phyloP scores from a whole-genome alignment of 2,329 filamentous ascomycete genomes.

The Alternaria atra region DNA sequence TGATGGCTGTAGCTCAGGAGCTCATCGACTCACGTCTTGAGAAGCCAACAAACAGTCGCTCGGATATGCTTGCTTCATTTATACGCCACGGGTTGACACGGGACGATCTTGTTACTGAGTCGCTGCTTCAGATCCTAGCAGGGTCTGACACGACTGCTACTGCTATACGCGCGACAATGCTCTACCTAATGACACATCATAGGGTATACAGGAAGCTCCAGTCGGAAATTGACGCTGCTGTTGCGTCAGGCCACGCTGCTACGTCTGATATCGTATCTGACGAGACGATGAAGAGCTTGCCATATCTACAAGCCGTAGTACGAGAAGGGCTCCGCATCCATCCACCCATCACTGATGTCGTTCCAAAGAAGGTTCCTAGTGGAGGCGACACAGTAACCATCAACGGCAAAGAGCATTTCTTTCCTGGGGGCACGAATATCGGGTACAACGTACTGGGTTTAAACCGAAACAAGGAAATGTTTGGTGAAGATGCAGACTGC shows the following conservation, averaged over 20 bases:
- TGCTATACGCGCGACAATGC: constrained; percentile 61
- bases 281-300: constrained; percentile 46
- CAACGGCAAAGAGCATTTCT: constrained; percentile 27
- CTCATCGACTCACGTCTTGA: constrained; percentile 30
- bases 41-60: constrained; percentile 54
- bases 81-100: constrained; percentile 54
- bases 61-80: constrained; percentile 64
- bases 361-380: constrained; percentile 36
- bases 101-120: constrained; percentile 53
- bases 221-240: constrained; percentile 55
- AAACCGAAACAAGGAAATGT: constrained; percentile 33
- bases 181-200: constrained; percentile 61
- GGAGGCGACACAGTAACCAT: constrained; percentile 37
- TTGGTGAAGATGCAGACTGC: constrained; percentile 51
- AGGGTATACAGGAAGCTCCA: constrained; percentile 56
- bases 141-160: constrained; percentile 68
- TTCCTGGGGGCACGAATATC: constrained; percentile 41
- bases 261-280: constrained; percentile 57
- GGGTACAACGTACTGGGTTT: constrained; percentile 35
- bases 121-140: constrained; percentile 59
- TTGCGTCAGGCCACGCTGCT: constrained; percentile 29
- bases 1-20: constrained; percentile 29
- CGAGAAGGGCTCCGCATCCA: constrained; percentile 56
- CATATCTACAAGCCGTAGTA: constrained; percentile 58
- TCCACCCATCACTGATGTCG: constrained; percentile 44